Conservation (phyloP, 1,284 basidiomycete genomes). For the Trichosporon ovoides region DNA sequence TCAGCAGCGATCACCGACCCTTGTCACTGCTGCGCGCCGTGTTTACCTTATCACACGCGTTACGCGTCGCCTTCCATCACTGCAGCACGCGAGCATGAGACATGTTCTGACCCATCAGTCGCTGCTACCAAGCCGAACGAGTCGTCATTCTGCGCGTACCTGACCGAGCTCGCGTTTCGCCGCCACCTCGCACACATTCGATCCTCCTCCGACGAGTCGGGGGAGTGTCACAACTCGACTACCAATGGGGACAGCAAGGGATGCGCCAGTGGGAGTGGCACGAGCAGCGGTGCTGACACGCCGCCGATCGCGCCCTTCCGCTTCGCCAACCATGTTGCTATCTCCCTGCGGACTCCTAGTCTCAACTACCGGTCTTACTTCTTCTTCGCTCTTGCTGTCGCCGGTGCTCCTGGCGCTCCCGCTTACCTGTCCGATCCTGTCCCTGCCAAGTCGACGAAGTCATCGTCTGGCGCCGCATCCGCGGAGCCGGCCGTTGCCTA, state of each 20-base stretch:
- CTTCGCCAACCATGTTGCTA: conserved; percentile 82
- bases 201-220: conserved; percentile 51
- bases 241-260: conserved; percentile 28
- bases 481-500: conserved; percentile 33
- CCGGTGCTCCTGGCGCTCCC: conserved; percentile 46
- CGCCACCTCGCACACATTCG: conserved; percentile 85
- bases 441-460: conserved; percentile 14
- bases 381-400: conserved; percentile 72
- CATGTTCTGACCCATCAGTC: conserved; percentile 53
- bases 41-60: neutral
- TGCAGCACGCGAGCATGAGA: neutral
- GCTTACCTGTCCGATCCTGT: conserved; percentile 37
- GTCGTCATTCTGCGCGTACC: conserved; percentile 82
- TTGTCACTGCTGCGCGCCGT: neutral
- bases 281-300: conserved; percentile 39
- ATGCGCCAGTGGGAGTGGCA: conserved; percentile 13
- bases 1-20: neutral
- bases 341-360: conserved; percentile 88
- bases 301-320: conserved; percentile 58
- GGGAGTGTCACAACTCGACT: conserved; percentile 31
- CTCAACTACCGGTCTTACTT: conserved; percentile 36
- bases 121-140: conserved; percentile 93
- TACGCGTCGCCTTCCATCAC: neutral
- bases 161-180: conserved; percentile 91
- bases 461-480: conserved; percentile 8